A percentile compares a stretch with the other conserved stretches of the same genome.
Conservation (phyloP, 176 grass and related monocot species). For the Phoenix roebelenii region DNA sequence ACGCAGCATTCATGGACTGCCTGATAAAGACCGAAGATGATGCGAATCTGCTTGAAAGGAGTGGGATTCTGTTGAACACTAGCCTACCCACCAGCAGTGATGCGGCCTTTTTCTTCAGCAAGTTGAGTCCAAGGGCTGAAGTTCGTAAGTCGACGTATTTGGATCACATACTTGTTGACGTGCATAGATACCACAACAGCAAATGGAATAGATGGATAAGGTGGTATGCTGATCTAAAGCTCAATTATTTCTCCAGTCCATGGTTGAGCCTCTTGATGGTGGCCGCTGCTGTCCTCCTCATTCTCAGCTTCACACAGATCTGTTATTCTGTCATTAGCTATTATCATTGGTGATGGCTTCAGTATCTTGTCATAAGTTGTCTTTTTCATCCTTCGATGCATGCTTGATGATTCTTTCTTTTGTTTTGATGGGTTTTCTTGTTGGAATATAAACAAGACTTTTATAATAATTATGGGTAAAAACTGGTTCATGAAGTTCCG, state of each 20-base stretch:
- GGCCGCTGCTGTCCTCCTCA: constrained; percentile 22
- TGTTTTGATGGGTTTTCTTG: no score
- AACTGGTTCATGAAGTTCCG: no score
- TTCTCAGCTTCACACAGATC: neutral
- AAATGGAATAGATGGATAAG: constrained; percentile 15
- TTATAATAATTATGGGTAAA: no score
- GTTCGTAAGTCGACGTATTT: constrained; percentile 29
- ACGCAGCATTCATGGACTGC: constrained; percentile 31
- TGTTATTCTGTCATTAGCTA: no score
- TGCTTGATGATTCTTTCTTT: no score
- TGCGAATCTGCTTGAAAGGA: constrained; percentile 29
- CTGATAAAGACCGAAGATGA: constrained; percentile 24
- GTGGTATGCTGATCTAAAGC: constrained; percentile 27
- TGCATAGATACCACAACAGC: constrained; percentile 5
- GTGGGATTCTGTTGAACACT: constrained; percentile 17
- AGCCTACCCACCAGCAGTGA: constrained; percentile 20
- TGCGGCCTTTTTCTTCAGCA: constrained; percentile 24
- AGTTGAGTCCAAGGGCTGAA: constrained; percentile 27
- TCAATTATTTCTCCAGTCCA: constrained; percentile 43
- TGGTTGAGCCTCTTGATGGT: constrained; percentile 35
- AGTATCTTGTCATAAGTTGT: no score
- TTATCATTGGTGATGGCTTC: no score
- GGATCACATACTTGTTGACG: constrained; percentile 6
- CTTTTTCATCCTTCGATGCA: no score
- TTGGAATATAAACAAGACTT: no score